Conservation (phyloP, 768 basidiomycete genomes). For the Kwoniella sp. region DNA sequence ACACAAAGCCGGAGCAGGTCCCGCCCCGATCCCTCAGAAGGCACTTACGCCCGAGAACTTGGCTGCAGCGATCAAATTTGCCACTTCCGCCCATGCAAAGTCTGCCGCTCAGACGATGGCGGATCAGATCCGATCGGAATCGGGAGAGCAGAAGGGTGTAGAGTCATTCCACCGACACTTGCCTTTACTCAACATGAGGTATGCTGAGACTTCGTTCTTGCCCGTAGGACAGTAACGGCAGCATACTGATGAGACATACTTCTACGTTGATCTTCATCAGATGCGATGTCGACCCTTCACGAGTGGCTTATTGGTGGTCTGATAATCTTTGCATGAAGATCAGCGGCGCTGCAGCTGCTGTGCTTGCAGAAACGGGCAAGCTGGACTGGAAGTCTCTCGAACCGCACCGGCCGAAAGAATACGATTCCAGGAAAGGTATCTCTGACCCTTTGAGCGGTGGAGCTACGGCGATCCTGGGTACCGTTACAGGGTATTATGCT, state of each 20-base stretch:
- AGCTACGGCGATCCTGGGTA: conserved; percentile 61
- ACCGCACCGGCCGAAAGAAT: conserved; percentile 62
- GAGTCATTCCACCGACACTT: conserved; percentile 66
- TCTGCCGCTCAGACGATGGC: conserved; percentile 61
- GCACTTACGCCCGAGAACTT: conserved; percentile 61
- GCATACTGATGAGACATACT: no score
- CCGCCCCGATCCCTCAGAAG: conserved; percentile 64
- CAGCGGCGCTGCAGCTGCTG: conserved; percentile 63
- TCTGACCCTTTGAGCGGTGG: conserved; percentile 60
- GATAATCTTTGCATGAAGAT: conserved; percentile 60
- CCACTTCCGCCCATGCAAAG: conserved; percentile 60
- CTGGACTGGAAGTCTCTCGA: conserved; percentile 60
- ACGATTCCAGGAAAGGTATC: conserved; percentile 57
- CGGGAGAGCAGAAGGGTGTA: conserved; percentile 53
- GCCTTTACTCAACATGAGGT: conserved; percentile 66
- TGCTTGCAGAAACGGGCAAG: conserved; percentile 59
- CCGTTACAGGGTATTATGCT: conserved; percentile 60
- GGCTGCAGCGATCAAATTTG: conserved; percentile 62
- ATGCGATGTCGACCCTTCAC: conserved; percentile 63
- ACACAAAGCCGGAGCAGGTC: conserved; percentile 65
- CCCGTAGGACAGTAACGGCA: no score
- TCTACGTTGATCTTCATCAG: no score
- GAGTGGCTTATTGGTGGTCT: conserved; percentile 66
- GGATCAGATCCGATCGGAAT: conserved; percentile 61
- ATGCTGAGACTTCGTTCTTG: no score